Evolutionary conservation across 176 grass and related monocot genomes (phyloP).

Genomic region (Typha latifolia): DNA sequence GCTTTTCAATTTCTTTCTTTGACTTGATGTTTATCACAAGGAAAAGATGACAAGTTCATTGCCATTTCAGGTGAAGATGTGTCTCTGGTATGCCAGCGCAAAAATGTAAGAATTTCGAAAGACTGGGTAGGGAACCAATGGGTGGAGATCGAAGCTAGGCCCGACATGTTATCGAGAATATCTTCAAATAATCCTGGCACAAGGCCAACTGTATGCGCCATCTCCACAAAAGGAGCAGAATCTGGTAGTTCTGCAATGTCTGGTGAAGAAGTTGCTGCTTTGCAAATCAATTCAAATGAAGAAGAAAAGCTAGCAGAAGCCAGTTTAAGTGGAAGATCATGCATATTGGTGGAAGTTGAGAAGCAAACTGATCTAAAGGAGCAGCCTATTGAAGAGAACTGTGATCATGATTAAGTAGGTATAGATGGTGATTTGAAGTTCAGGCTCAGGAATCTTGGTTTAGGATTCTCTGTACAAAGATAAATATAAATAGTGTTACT

Average conservation of each 20-base stretch:
- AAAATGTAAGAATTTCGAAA: conserved; percentile 69
- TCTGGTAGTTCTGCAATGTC: conserved; percentile 42
- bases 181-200: conserved; percentile 29
- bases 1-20: conserved; percentile 5
- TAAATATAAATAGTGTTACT: neutral
- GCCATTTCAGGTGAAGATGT: conserved; percentile 65
- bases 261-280: neutral
- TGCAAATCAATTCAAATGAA: conserved; percentile 21
- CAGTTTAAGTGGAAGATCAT: conserved; percentile 20
- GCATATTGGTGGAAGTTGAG: conserved; percentile 12
- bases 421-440: conserved; percentile 38
- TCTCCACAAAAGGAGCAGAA: conserved; percentile 24
- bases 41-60: conserved; percentile 16
- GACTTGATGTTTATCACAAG: neutral
- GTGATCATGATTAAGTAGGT: conserved; percentile 20
- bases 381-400: conserved; percentile 24
- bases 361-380: conserved; percentile 33
- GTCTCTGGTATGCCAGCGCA: conserved; percentile 48
- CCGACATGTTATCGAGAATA: conserved; percentile 48
- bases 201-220: conserved; percentile 24
- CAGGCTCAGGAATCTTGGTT: neutral
- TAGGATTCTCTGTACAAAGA: neutral
- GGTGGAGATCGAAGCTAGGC: conserved; percentile 50
- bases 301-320: conserved; percentile 24
- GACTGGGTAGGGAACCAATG: conserved; percentile 76